Base-by-base conservation (phyloP, 2,329 filamentous ascomycete species). In the Rugonectria rugulosa region DNA sequence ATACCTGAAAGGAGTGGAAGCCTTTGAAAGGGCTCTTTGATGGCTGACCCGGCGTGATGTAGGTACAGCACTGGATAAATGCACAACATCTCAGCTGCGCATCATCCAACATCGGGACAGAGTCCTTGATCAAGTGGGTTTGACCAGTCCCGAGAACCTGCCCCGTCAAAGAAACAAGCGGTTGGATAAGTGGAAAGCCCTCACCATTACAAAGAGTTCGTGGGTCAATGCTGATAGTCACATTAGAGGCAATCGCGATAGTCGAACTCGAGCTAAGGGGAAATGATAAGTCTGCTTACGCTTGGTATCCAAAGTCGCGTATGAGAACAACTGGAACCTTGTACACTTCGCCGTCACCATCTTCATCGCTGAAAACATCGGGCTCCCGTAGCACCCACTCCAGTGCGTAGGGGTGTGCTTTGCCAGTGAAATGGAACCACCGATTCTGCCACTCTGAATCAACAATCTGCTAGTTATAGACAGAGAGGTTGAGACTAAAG, bases 241-340 rank as follows among this genome's bases (percentile, higher is more conserved):
- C 11, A 41, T 49, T 49, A 41, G 26, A 27, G 15, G 20, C 20
- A 47, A 47, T 29, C 44, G 31, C 31, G 26, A 49, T 41, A 32
- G 23, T 42, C 8, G 19, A 42, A 42, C 36, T 20, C 9, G 26
- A 50, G 36, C 10, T 36, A 14, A 36, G 14, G 6, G 15, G 8
- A n/a, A n/a, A 36, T 15, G 32, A 32, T 27, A 27, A 48, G 34
- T 38, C 21, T 48, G 23, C 37, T 50, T 42, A 50, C 26, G 47
- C 23, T 34, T 50, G 27, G 47, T 51, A 51, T 43, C 47, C 38
- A 26, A 36, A 27, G 29, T 51, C 38, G n/a, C 38, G 29, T 23
- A 51, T 37, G 21, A 43, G 20, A 43, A 51, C 6, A 51, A 36
- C 21, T 36, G 31, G 47, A 37, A 51, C 27, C 27, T 32, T 51